Conservation (phyloP, 140 eudicot genomes). For the Bidens hawaiensis region DNA sequence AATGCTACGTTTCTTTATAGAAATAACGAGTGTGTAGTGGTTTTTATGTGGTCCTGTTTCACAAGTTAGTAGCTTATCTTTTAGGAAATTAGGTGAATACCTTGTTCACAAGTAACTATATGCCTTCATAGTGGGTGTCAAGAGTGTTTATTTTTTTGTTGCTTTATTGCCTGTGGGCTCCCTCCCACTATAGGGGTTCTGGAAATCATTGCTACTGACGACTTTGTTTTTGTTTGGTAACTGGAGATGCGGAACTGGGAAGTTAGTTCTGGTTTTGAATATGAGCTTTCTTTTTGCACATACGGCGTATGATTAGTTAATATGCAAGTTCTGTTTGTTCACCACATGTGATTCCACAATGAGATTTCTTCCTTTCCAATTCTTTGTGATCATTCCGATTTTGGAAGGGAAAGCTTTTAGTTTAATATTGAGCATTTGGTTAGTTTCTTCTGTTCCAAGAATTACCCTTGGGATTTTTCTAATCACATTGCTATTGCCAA, state of each 20-base stretch:
- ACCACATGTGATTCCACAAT: neutral
- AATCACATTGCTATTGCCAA: neutral
- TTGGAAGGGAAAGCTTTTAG: too few relatives aligned
- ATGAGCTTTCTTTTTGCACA: neutral
- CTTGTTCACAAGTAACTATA: neutral
- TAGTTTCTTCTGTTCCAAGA: neutral
- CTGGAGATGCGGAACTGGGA: constrained; percentile 8
- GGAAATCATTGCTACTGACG: neutral
- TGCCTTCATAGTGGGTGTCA: constrained; percentile 4
- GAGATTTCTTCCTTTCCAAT: neutral
- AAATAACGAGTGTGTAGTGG: neutral
- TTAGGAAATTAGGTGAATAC: neutral
- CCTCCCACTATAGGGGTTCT: neutral
- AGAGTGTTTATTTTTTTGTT: neutral
- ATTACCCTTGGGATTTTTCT: neutral
- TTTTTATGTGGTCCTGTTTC: neutral
- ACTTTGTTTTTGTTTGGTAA: constrained; percentile 3
- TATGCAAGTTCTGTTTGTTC: constrained; percentile 1
- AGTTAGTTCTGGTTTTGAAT: neutral
- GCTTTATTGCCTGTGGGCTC: neutral
- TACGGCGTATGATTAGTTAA: neutral
- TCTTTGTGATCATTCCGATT: neutral
- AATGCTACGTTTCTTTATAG: neutral
- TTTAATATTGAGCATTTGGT: constrained; percentile 3
- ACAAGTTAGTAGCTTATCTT: neutral